Base-by-base conservation (phyloP, 768 basidiomycete genomes). In the Mrakia gelida region DNA sequence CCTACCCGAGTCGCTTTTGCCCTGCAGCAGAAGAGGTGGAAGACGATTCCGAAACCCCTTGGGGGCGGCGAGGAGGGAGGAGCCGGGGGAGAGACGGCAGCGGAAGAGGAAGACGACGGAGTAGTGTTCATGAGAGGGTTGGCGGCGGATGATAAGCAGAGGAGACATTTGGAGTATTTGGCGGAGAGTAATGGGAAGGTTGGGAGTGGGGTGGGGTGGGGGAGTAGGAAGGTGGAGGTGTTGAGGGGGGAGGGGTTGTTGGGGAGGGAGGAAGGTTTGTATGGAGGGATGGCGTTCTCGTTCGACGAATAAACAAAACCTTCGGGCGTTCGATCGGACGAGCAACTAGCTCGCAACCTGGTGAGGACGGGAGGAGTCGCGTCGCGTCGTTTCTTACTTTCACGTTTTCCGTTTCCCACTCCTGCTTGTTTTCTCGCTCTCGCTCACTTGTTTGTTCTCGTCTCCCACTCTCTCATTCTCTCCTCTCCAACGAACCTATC, bases 151-250 rank as follows among this genome's bases (percentile, higher is more conserved):
- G 91, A 96, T 83, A 89, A 91, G 3, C 88, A 91, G 84, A 86
- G 95, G 71, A 82, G 84, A 38, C 92, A 92, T 82, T 86, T 96
- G 83, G 88, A 89, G 80, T 87, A 88, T 73, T 86, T 97, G 30
- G 90, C 92, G 15, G 87, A 90, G 77, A 90, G 92, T 7, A 92
- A 93, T 80, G 93, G 94, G 13, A 92, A 93, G 81, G 93, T 96
- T n/a, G 91, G 88, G 83, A 93, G 91, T 81, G 92, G 91, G 5
- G 89, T 96, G 8, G 96, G 96, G 0, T 98, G 95, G 95, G 94
- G 97, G 85, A 90, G 92, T 30, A 86, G 95, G 77, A 99, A 99
- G 86, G 94, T 97, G 93, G 95, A 97, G 89, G 92, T 98, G 32
- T 84, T 99, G 77, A 91, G 92, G 81, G 96, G 95, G 5, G 87